These are phyloP conservation scores for Colletotrichum graminicola DNA, from an alignment of 2,329 filamentous ascomycete species.

Conservation along the genomic window DNA sequence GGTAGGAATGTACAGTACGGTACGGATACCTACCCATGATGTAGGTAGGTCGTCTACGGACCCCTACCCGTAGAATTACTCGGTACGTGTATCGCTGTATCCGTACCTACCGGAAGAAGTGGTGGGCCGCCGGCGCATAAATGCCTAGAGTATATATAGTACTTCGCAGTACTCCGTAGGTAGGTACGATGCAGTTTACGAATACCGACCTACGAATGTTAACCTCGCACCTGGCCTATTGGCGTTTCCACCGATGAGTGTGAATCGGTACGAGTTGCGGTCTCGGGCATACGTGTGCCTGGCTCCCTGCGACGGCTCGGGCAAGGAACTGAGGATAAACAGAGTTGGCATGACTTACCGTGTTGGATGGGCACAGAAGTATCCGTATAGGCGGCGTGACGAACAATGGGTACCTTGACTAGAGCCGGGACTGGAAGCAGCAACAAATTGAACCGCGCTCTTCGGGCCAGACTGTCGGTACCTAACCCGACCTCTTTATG, in stretches of 20 bases:
- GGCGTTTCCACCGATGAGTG: background rate
- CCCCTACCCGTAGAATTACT: no score
- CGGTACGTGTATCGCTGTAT: no score
- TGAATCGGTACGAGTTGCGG: background rate
- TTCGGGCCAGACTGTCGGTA: background rate
- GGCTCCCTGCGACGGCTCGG: background rate
- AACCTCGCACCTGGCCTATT: background rate
- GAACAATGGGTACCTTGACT: background rate
- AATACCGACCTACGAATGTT: no score
- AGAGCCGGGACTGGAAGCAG: background rate
- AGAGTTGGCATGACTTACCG: conserved; percentile 11
- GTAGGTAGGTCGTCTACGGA: no score
- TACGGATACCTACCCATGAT: no score
- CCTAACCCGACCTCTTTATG: background rate
- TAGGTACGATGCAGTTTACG: no score
- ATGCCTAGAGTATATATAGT: no score
- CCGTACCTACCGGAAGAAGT: no score
- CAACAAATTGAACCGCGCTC: background rate
- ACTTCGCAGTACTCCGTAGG: no score
- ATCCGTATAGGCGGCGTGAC: background rate
- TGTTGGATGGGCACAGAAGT: background rate
- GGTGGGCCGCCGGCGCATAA: no score
- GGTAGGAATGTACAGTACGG: background rate
- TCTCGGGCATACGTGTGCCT: background rate
- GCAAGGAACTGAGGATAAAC: background rate